These are phyloP conservation scores for Cyclotella kingstonii DNA, from an alignment of 108 stramenopile species.

Conservation along the genomic window DNA sequence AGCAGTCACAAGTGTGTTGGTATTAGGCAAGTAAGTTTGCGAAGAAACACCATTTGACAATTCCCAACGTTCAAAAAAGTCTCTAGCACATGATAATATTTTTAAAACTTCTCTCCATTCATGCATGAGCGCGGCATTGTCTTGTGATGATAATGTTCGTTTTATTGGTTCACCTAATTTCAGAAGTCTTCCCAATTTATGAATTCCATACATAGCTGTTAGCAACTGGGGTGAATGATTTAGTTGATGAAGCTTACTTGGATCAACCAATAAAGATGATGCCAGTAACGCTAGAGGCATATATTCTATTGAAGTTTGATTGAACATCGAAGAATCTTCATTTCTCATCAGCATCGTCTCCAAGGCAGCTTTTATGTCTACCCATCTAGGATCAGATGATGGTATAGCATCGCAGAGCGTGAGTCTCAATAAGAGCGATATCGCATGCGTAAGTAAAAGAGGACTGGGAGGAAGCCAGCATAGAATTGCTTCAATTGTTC, in stretches of 20 bases:
- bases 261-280: slow-evolving; percentile 49
- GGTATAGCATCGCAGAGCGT: slow-evolving; percentile 70
- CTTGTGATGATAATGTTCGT: slow-evolving; percentile 3
- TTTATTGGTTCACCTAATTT: slow-evolving; percentile 49
- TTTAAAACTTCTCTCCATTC: slow-evolving; percentile 60
- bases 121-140: slow-evolving; percentile 14
- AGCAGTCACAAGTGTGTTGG: neutral
- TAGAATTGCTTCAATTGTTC: slow-evolving; percentile 65
- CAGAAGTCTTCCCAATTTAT: slow-evolving; percentile 62
- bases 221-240: slow-evolving; percentile 4
- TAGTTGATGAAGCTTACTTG: slow-evolving; percentile 14
- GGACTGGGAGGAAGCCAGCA: slow-evolving; percentile 86
- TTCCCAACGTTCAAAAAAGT: slow-evolving; percentile 35
- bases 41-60: slow-evolving; percentile 34
- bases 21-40: slow-evolving; percentile 5
- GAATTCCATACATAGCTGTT: slow-evolving; percentile 46
- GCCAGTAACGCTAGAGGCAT: slow-evolving; percentile 60
- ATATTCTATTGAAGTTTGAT: slow-evolving; percentile 40
- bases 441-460: slow-evolving; percentile 64
- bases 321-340: neutral
- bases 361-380: slow-evolving; percentile 66
- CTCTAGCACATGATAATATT: slow-evolving; percentile 36
- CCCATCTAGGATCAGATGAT: slow-evolving; percentile 65
- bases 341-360: slow-evolving; percentile 32
- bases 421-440: slow-evolving; percentile 66